Evolutionary conservation across 2,329 filamentous ascomycete species (phyloP).

Genomic region (Metarhizium robertsii): DNA sequence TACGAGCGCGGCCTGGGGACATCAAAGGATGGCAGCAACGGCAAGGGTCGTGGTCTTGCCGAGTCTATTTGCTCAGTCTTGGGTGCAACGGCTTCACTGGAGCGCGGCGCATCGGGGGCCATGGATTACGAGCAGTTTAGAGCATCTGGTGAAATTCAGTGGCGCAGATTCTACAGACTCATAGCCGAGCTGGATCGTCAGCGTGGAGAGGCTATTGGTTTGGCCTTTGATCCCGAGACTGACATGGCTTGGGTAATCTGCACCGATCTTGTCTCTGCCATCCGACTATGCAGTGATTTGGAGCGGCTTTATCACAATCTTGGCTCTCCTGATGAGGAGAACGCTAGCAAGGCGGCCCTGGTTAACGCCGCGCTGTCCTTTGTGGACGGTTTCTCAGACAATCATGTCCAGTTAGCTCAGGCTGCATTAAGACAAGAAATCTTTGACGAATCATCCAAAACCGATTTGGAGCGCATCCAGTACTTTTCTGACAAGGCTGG

Average conservation of each 20-base stretch:
- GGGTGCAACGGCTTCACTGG: constrained; percentile 57
- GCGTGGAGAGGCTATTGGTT: constrained; percentile 69
- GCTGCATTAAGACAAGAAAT: constrained; percentile 63
- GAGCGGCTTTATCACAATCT: constrained; percentile 69
- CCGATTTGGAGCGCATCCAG: constrained; percentile 65
- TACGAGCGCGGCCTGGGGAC: constrained; percentile 57
- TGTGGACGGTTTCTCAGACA: constrained; percentile 59
- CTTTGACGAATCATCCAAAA: constrained; percentile 61
- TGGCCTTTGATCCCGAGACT: constrained; percentile 62
- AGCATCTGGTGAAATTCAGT: constrained; percentile 67
- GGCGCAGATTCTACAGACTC: constrained; percentile 82
- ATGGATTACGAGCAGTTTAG: constrained; percentile 72
- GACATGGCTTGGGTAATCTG: constrained; percentile 78
- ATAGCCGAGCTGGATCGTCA: constrained; percentile 79
- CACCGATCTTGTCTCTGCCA: constrained; percentile 68
- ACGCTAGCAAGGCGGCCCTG: constrained; percentile 49
- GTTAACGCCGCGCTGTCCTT: constrained; percentile 63
- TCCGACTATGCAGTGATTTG: constrained; percentile 69
- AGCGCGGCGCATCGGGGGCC: constrained; percentile 49
- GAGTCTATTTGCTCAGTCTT: constrained; percentile 70
- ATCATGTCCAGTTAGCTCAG: constrained; percentile 58
- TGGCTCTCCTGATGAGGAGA: constrained; percentile 39
- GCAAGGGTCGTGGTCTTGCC: constrained; percentile 50
- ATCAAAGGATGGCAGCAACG: constrained; percentile 19
- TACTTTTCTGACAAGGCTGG: constrained; percentile 69